Percentiles rank a stretch among this genome's conserved stretches.
phyloP scores from a whole-genome alignment of 148 eudicot species.

The Camellia granthamiana region DNA sequence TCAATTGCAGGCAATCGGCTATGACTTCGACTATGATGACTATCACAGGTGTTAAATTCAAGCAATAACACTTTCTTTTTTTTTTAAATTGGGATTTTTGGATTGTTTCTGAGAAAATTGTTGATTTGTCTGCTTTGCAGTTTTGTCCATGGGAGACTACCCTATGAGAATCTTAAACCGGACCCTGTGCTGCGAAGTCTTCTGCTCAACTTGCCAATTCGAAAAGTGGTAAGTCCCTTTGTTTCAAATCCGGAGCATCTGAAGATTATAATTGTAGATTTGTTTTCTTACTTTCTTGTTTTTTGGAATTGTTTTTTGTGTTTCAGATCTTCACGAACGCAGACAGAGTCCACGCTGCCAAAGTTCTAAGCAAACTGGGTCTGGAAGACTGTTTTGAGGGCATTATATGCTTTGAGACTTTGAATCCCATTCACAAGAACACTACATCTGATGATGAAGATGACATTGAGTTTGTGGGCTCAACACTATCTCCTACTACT shows the following conservation, averaged over 20 bases:
- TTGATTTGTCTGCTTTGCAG: conserved; percentile 20
- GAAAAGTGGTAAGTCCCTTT: conserved; percentile 74
- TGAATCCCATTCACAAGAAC: conserved; percentile 68
- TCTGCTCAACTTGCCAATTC: conserved; percentile 71
- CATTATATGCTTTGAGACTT: conserved; percentile 83
- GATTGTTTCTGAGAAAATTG: too few species aligned
- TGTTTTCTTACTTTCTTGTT: background rate
- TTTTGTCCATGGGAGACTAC: conserved; percentile 91
- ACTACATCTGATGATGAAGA: conserved; percentile 66
- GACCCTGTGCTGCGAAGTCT: conserved; percentile 78
- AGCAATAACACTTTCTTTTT: too few species aligned
- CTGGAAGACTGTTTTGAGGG: conserved; percentile 92
- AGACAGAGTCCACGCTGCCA: conserved; percentile 61
- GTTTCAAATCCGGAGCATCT: too few species aligned
- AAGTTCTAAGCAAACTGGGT: conserved; percentile 61
- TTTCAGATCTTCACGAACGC: conserved; percentile 85
- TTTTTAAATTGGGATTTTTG: too few species aligned
- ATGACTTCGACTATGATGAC: conserved; percentile 89
- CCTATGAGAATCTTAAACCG: conserved; percentile 88
- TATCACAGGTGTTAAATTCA: conserved; percentile 38
- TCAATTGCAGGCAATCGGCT: conserved; percentile 75
- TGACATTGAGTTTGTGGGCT: conserved; percentile 57
- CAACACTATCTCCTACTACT: conserved; percentile 11
- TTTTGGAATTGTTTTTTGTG: background rate
- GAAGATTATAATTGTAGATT: background rate